These are phyloP conservation scores for Trametes hirsuta DNA, from an alignment of 1,284 basidiomycete genomes.

Conservation along the genomic window DNA sequence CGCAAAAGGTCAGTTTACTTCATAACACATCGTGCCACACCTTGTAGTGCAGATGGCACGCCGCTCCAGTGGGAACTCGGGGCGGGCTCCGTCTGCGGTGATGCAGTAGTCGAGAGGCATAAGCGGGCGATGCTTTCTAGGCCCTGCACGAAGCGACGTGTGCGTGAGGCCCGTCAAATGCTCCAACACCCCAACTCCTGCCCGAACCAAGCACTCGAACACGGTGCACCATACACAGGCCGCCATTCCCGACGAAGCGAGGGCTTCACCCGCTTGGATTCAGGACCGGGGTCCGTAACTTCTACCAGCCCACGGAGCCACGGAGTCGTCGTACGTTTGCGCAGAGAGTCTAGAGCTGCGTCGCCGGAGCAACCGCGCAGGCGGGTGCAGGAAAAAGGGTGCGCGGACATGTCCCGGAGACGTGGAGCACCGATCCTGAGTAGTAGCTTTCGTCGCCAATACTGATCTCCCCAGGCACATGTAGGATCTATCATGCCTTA, in stretches of 20 bases:
- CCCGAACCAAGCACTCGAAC: neutral
- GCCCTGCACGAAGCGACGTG: neutral
- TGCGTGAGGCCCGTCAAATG: neutral
- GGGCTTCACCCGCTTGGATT: too few relatives aligned
- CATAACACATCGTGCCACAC: neutral
- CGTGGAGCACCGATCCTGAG: neutral
- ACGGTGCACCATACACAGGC: neutral
- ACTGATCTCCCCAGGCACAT: neutral
- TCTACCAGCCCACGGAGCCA: too few relatives aligned
- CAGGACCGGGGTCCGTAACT: too few relatives aligned
- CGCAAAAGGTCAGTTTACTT: slow-evolving; percentile 9
- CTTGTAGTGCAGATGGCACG: neutral
- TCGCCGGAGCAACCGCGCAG: neutral
- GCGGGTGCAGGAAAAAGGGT: neutral
- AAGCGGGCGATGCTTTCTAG: neutral
- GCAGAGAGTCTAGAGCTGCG: neutral
- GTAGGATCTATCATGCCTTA: neutral
- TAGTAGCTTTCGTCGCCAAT: neutral
- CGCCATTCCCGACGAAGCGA: neutral
- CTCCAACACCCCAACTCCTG: slow-evolving; percentile 11
- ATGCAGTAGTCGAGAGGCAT: neutral
- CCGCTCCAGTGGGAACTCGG: neutral
- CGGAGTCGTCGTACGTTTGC: too few relatives aligned
- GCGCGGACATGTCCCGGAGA: neutral
- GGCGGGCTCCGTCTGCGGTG: slow-evolving; percentile 2